Evolutionary conservation across 148 eudicot genomes (phyloP).

Genomic region (Simmondsia chinensis): DNA sequence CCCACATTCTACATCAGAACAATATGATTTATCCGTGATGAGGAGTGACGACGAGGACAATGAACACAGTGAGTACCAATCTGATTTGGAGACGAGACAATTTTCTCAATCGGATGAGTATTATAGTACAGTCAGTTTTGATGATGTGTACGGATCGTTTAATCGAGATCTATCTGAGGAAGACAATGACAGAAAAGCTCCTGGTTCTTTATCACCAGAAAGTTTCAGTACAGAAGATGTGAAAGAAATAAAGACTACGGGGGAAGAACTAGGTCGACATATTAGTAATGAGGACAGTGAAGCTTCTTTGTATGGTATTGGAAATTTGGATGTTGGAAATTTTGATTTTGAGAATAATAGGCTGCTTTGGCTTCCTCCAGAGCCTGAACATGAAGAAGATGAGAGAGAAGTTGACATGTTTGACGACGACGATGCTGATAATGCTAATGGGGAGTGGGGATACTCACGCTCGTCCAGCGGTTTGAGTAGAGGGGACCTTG

Average conservation of each 20-base stretch:
- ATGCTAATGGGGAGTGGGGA: conserved; percentile 82
- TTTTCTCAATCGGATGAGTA: too few species aligned
- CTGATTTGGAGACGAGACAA: too few species aligned
- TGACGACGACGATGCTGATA: conserved; percentile 57
- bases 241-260: conserved; percentile 32
- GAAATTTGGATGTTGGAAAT: conserved; percentile 48
- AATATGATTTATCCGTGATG: conserved; percentile 24
- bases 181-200: conserved; percentile 31
- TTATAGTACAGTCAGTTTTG: conserved; percentile 35
- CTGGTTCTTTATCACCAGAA: conserved; percentile 20
- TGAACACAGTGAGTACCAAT: too few species aligned
- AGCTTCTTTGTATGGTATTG: conserved; percentile 44
- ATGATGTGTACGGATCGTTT: conserved; percentile 40
- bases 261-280: conserved; percentile 25
- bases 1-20: conserved; percentile 24
- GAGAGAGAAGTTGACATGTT: conserved; percentile 49
- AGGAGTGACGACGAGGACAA: conserved; percentile 66
- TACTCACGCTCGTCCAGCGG: conserved; percentile 53
- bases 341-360: conserved; percentile 93
- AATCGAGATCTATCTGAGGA: conserved; percentile 41
- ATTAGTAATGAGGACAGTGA: conserved; percentile 51
- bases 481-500: conserved; percentile 49
- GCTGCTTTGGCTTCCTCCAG: conserved; percentile 95
- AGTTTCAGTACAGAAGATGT: conserved; percentile 32
- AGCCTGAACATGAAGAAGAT: conserved; percentile 89